Evolutionary conservation across 192 early-diverging fungal genomes (phyloP).

Genomic region (Coemansia sp.): DNA sequence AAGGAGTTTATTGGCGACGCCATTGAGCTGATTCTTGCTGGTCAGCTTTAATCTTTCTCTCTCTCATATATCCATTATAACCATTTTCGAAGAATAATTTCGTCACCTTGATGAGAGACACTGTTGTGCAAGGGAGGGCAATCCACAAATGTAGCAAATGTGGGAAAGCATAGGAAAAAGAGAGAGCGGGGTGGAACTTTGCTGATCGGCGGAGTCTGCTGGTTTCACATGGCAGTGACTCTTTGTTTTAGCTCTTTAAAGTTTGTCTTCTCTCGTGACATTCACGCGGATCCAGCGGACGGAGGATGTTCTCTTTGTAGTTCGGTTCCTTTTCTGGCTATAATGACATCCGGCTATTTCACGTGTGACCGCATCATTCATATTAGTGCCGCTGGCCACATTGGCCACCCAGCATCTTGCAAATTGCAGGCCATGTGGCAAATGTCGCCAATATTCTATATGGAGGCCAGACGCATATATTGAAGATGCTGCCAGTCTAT

Average conservation of each 20-base stretch:
- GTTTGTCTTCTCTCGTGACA: background rate
- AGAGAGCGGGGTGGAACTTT: background rate
- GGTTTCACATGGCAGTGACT: background rate
- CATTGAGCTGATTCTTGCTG: constrained; percentile 51
- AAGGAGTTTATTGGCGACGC: constrained; percentile 73
- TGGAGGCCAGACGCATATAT: no score
- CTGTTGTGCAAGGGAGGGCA: background rate
- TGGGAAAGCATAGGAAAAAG: background rate
- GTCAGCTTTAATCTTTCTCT: constrained; percentile 18
- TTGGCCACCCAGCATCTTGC: no score
- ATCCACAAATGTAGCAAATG: background rate
- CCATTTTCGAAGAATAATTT: background rate
- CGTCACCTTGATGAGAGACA: background rate
- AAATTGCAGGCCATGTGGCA: no score
- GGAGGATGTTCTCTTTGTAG: background rate
- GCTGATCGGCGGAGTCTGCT: background rate
- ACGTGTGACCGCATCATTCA: no score
- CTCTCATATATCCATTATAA: background rate
- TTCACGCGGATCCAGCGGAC: background rate
- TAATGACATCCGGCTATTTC: no score
- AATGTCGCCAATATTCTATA: no score
- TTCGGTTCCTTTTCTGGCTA: no score
- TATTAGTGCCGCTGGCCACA: no score
- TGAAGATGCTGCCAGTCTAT: no score
- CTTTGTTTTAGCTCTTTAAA: background rate